A percentile compares a stretch with the other conserved stretches of the same genome.
Evolutionary conservation across 352 stramenopile species (phyloP).

Genomic region (Phytophthora ramorum): DNA sequence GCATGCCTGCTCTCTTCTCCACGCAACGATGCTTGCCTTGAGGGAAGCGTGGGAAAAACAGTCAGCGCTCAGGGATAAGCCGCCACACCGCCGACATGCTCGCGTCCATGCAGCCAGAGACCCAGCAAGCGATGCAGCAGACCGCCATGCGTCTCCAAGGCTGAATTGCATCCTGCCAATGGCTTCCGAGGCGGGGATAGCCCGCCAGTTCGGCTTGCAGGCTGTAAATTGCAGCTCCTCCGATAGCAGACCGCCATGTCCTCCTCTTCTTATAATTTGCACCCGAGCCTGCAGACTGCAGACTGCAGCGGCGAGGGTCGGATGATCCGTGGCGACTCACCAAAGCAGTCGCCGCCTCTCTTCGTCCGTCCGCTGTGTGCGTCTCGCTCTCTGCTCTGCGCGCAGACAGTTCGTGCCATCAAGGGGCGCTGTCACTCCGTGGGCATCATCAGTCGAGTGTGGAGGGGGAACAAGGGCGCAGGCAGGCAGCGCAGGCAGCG

Average conservation of each 20-base stretch:
- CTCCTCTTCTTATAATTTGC: neutral
- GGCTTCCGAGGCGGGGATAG: neutral
- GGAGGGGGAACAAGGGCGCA: conserved; percentile 5
- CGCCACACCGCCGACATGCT: neutral
- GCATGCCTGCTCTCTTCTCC: neutral
- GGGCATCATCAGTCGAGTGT: conserved; percentile 7
- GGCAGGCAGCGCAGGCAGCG: neutral
- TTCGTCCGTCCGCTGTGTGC: neutral
- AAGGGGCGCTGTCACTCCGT: neutral
- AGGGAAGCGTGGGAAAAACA: neutral
- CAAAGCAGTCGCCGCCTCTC: conserved; percentile 1
- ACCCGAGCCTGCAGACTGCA: neutral
- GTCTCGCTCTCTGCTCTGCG: conserved; percentile 11
- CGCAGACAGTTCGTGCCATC: conserved; percentile 9
- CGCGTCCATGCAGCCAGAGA: conserved; percentile 1
- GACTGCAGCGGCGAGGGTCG: neutral
- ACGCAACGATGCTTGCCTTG: neutral
- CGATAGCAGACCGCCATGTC: neutral
- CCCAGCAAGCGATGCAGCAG: neutral
- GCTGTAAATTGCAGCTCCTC: neutral
- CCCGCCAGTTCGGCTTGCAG: neutral
- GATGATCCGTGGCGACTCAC: neutral
- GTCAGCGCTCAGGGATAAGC: neutral
- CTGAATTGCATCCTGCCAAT: neutral
- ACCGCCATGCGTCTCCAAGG: neutral